Conservation (phyloP, 2,329 filamentous ascomycete genomes). For the Thielaviopsis musarum region DNA sequence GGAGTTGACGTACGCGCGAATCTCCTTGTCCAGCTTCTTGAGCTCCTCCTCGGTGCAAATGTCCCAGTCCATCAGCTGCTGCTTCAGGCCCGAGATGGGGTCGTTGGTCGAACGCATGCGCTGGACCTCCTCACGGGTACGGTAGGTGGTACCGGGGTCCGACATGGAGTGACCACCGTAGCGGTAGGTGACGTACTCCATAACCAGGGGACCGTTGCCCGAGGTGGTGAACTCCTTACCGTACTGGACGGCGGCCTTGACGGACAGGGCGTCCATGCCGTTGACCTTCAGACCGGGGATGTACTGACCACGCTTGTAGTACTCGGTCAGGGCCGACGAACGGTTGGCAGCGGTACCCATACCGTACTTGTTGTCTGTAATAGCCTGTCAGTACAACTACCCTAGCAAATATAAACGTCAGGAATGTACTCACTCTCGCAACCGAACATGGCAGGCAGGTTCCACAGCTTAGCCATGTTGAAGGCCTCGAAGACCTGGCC, state of each 20-base stretch:
- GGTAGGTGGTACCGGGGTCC: constrained; percentile 97
- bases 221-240: constrained; percentile 71
- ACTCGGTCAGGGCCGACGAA: constrained; percentile 90
- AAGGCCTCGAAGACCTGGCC: constrained; percentile 99
- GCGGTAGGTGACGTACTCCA: constrained; percentile 98
- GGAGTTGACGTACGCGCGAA: constrained; percentile 65
- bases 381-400: neutral
- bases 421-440: constrained; percentile 66
- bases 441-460: constrained; percentile 84
- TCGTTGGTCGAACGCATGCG: constrained; percentile 98
- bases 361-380: constrained; percentile 95
- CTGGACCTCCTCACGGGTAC: constrained; percentile 97
- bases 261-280: constrained; percentile 96
- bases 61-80: constrained; percentile 93
- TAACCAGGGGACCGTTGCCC: constrained; percentile 83
- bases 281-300: constrained; percentile 99
- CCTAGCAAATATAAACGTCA: neutral
- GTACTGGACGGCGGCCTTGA: constrained; percentile 90
- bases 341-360: constrained; percentile 96
- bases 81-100: constrained; percentile 93
- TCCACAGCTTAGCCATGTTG: constrained; percentile 99
- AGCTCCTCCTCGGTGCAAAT: constrained; percentile 87
- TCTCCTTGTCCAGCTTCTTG: constrained; percentile 90
- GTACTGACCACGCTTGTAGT: constrained; percentile 99
- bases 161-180: constrained; percentile 99